A percentile compares a stretch with the other conserved stretches of the same genome.
Evolutionary conservation across 257 asterid genomes (phyloP).

Genomic region (Paulownia fortunei): DNA sequence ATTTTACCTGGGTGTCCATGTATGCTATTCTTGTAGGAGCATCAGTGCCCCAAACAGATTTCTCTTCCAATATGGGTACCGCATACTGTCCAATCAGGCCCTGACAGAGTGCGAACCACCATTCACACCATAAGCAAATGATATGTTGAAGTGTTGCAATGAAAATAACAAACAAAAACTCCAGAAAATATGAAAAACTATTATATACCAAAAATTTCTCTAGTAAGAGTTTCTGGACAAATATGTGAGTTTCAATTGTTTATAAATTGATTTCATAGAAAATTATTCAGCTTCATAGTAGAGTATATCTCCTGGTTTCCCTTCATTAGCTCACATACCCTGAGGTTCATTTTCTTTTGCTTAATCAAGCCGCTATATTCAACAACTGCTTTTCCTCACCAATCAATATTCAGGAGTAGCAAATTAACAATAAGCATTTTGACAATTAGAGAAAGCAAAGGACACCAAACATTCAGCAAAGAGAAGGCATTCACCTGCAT

Average conservation of each 20-base stretch:
- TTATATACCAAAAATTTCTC: not conserved
- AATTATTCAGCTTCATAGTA: not conserved
- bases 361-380: not conserved
- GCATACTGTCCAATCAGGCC: slow-evolving; percentile 97
- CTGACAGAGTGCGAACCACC: slow-evolving; percentile 48
- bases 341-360: not conserved
- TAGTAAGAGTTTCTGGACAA: slow-evolving; percentile 1
- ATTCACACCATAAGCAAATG: slow-evolving; percentile 26
- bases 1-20: slow-evolving; percentile 94
- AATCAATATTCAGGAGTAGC: slow-evolving; percentile 18
- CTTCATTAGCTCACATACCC: not conserved
- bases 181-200: not conserved
- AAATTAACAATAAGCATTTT: not conserved
- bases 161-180: slow-evolving; percentile 8
- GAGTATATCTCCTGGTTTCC: slow-evolving; percentile 3
- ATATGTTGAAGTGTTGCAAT: slow-evolving; percentile 19
- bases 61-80: slow-evolving; percentile 95
- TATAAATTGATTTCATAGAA: not conserved
- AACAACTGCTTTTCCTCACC: not conserved
- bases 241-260: not conserved
- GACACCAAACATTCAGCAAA: slow-evolving; percentile 3
- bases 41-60: slow-evolving; percentile 99
- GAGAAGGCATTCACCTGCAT: slow-evolving; percentile 76
- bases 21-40: slow-evolving; percentile 98
- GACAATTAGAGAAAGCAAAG: slow-evolving; percentile 8